These are phyloP conservation scores for Suillus decipiens DNA, from an alignment of 768 basidiomycete genomes.

Conservation along the genomic window DNA sequence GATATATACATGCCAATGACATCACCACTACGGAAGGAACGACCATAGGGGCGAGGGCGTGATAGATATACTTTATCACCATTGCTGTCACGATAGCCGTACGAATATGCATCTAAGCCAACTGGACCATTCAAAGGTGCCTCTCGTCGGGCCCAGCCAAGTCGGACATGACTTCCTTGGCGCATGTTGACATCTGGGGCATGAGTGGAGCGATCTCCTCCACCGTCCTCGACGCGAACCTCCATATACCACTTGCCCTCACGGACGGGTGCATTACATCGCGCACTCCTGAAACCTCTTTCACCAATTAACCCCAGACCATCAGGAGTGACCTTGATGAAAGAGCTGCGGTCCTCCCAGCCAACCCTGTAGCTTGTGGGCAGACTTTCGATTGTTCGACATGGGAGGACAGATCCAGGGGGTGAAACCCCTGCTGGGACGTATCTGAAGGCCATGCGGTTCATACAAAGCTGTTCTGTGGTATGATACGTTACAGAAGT, in stretches of 20 bases:
- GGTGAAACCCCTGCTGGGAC: slow-evolving; percentile 75
- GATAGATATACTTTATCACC: slow-evolving; percentile 91
- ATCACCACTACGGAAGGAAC: slow-evolving; percentile 76
- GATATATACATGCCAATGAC: slow-evolving; percentile 93
- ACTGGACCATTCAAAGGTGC: slow-evolving; percentile 92
- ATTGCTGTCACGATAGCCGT: slow-evolving; percentile 87
- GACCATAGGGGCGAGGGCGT: slow-evolving; percentile 76
- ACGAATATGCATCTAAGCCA: slow-evolving; percentile 92
- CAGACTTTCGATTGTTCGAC: slow-evolving; percentile 79
- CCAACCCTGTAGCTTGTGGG: slow-evolving; percentile 72
- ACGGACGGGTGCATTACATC: slow-evolving; percentile 86
- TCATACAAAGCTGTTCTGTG: slow-evolving; percentile 72
- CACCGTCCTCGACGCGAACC: slow-evolving; percentile 74
- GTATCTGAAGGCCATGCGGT: slow-evolving; percentile 80
- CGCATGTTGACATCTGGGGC: slow-evolving; percentile 46
- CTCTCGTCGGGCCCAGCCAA: slow-evolving; percentile 93
- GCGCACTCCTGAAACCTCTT: slow-evolving; percentile 88
- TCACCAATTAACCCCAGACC: slow-evolving; percentile 76
- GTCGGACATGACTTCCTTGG: slow-evolving; percentile 80
- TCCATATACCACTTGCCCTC: slow-evolving; percentile 97
- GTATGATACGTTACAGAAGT: slow-evolving; percentile 52
- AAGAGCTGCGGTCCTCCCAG: slow-evolving; percentile 90
- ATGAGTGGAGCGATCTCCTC: slow-evolving; percentile 52
- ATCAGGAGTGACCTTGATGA: slow-evolving; percentile 77
- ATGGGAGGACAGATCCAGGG: slow-evolving; percentile 57